Evolutionary conservation across 1,284 basidiomycete genomes (phyloP).

Genomic region (Rhodotorula sp.): DNA sequence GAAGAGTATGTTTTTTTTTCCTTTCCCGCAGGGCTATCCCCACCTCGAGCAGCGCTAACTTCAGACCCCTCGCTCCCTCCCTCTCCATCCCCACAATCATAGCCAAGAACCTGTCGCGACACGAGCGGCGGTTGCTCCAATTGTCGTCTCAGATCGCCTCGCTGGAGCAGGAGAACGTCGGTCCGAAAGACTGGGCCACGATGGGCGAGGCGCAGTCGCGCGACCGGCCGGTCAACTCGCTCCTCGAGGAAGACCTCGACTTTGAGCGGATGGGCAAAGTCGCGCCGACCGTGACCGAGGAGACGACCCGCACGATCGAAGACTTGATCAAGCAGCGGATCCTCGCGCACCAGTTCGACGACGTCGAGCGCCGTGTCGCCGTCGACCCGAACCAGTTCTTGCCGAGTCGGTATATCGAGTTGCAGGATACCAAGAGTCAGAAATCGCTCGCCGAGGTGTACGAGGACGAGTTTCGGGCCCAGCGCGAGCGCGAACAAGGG

Average conservation of each 20-base stretch:
- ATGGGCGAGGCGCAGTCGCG: conserved; percentile 84
- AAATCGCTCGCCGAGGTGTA: conserved; percentile 95
- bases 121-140: conserved; percentile 55
- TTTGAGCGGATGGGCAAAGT: conserved; percentile 86
- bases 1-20: conserved; percentile 17
- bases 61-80: not conserved
- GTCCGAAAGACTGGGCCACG: conserved; percentile 79
- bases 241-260: conserved; percentile 91
- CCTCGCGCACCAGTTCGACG: conserved; percentile 80
- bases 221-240: conserved; percentile 81
- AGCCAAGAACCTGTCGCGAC: conserved; percentile 52
- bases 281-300: conserved; percentile 86
- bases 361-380: conserved; percentile 76
- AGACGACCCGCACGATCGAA: conserved; percentile 77
- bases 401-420: conserved; percentile 82
- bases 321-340: conserved; percentile 90
- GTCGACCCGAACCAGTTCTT: conserved; percentile 83
- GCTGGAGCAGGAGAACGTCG: conserved; percentile 58
- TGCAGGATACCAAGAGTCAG: conserved; percentile 81
- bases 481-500: conserved; percentile 56
- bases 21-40: too few species aligned
- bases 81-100: not conserved
- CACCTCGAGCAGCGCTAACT: too few species aligned
- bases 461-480: conserved; percentile 82
- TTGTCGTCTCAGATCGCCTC: conserved; percentile 56